These are phyloP conservation scores for Schizophyllum amplum DNA, from an alignment of 1,284 basidiomycete genomes.

Conservation along the genomic window DNA sequence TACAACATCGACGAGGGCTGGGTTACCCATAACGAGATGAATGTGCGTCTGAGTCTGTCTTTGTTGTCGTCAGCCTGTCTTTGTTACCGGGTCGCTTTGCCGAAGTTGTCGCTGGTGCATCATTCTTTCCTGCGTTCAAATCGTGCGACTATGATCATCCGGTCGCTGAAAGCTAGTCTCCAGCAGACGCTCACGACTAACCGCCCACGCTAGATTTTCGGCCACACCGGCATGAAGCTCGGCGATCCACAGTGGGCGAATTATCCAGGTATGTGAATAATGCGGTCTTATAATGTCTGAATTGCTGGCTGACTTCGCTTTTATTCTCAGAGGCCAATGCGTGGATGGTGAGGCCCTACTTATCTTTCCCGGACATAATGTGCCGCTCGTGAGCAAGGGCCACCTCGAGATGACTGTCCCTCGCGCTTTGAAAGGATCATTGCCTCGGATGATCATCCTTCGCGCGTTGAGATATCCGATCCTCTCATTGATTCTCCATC, in stretches of 20 bases:
- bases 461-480: too few species aligned
- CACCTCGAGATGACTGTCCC: too few species aligned
- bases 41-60: neutral
- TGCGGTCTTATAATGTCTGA: neutral
- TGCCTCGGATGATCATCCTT: too few species aligned
- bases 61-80: too few species aligned
- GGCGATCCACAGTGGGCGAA: constrained; percentile 55
- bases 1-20: constrained; percentile 12
- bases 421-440: too few species aligned
- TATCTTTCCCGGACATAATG: too few species aligned
- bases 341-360: constrained; percentile 65
- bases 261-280: constrained; percentile 51
- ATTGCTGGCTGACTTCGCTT: neutral
- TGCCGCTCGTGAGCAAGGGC: too few species aligned
- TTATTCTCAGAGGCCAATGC: constrained; percentile 58
- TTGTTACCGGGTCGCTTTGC: too few species aligned
- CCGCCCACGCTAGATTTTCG: constrained; percentile 54
- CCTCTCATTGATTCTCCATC: too few species aligned
- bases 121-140: too few species aligned
- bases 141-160: too few species aligned
- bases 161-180: constrained; percentile 29
- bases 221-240: constrained; percentile 70
- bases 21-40: constrained; percentile 14
- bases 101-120: too few species aligned
- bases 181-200: constrained; percentile 40